Evolutionary conservation across 371 early-diverging fungal genomes (phyloP), one percentile per base, ranked within the genome.

Genomic region (Mortierella sp.): DNA sequence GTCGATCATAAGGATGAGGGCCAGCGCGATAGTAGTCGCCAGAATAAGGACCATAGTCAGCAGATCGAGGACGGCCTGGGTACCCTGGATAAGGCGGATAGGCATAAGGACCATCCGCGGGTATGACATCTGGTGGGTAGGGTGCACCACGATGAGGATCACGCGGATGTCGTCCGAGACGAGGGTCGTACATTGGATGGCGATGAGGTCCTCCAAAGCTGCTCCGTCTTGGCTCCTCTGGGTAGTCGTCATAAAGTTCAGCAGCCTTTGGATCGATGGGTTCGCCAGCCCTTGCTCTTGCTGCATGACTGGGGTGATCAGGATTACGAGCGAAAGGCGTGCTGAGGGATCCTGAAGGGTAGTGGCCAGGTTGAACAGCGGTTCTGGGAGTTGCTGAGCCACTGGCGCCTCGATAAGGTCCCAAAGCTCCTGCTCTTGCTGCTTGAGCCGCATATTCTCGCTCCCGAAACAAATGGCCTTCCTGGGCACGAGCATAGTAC

Each of bases 401-500:
- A 67, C 40, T 67, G 24, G 40, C 40, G 0, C 43, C 67, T 37
- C 43, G 37, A 40, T 67, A 67, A 37, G 67, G 67, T 24, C 19
- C 67, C 67, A 67, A 21, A 67, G 67, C 1, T 24, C 67, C 67
- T 24, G 67, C 24, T 67, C 67, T 37, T 67, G 67, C 67, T 37
- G 67, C 21, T 40, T 67, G 67, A 67, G 37, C 67, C 10, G 67
- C 43, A 34, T 67, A 67, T 34, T 61, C 34, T 34, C 61, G 61
- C 13, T 37, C 67, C 40, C 67, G 67, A 67, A 21, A 67, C 67
- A 67, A 9, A 9, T 37, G 67, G 24, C 40, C 67, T 37, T 67
- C 76, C 50, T 76, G 76, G 9, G 55, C 21, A 40, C 75, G 37
- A 14, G 4, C n/a, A n/a, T 73, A 59, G 50, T 75, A 57, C 10